phyloP scores from a whole-genome alignment of 305 asterid genomes.

The Ilex paraguariensis region DNA sequence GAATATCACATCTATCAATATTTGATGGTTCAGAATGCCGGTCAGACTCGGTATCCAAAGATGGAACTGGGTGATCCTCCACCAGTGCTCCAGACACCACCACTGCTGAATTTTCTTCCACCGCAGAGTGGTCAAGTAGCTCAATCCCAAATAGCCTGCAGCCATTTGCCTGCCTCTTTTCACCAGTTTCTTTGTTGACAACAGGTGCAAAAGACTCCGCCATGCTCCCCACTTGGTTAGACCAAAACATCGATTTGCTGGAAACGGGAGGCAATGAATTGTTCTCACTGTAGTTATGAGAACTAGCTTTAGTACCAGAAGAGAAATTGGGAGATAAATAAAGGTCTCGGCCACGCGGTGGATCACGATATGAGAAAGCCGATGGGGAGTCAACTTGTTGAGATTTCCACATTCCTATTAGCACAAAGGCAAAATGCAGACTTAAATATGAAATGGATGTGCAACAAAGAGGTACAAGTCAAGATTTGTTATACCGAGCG shows the following conservation, averaged over 20 bases:
- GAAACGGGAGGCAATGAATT: conserved; percentile 37
- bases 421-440: conserved; percentile 5
- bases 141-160: conserved; percentile 84
- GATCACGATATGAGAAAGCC: conserved; percentile 41
- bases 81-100: conserved; percentile 31
- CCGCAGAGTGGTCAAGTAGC: conserved; percentile 47
- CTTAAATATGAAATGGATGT: neutral
- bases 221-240: conserved; percentile 48
- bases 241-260: conserved; percentile 38
- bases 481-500: conserved; percentile 13
- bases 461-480: neutral
- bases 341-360: conserved; percentile 40
- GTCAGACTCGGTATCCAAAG: conserved; percentile 53
- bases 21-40: conserved; percentile 53
- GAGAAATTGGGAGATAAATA: conserved; percentile 52
- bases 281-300: conserved; percentile 34
- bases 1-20: conserved; percentile 46
- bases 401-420: conserved; percentile 66
- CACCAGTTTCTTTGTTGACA: conserved; percentile 19
- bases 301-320: conserved; percentile 39
- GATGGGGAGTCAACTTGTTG: conserved; percentile 53
- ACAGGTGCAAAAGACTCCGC: conserved; percentile 54
- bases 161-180: conserved; percentile 63
- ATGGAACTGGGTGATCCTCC: conserved; percentile 42
- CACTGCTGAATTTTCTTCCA: conserved; percentile 41